Conservation (phyloP, 805 yeast species). For the Cyberlindnera maclurae region DNA sequence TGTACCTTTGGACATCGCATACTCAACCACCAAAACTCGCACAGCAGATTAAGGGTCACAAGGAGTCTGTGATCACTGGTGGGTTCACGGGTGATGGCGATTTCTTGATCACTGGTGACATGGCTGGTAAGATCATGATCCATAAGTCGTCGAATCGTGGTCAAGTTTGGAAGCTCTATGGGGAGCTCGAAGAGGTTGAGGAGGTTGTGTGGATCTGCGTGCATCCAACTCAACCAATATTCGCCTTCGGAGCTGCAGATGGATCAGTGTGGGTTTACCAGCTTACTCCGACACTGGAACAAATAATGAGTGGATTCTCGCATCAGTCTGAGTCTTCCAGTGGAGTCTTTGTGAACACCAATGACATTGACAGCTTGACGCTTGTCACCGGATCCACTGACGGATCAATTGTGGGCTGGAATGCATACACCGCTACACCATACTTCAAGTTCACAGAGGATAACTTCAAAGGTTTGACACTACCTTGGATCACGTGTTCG, state of each 20-base stretch:
- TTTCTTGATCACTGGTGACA: constrained; percentile 82
- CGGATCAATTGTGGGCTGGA: constrained; percentile 84
- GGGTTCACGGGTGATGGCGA: constrained; percentile 81
- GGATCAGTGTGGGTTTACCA: constrained; percentile 95
- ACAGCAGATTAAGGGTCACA: constrained; percentile 70
- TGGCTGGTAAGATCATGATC: constrained; percentile 81
- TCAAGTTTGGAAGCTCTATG: constrained; percentile 69
- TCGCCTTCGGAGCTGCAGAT: constrained; percentile 88
- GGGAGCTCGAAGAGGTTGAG: constrained; percentile 77
- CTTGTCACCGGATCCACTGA: constrained; percentile 79
- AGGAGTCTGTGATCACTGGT: constrained; percentile 81
- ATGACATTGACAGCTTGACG: constrained; percentile 50
- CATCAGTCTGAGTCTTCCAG: constrained; percentile 77
- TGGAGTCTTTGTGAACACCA: constrained; percentile 64
- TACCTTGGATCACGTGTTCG: constrained; percentile 84
- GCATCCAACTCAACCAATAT: constrained; percentile 73
- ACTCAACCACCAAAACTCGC: constrained; percentile 77
- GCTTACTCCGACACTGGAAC: constrained; percentile 53
- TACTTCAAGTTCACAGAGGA: constrained; percentile 58
- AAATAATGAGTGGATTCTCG: constrained; percentile 70
- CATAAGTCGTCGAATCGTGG: constrained; percentile 70
- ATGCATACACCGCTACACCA: constrained; percentile 68
- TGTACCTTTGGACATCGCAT: constrained; percentile 89
- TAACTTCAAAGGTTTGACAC: constrained; percentile 64
- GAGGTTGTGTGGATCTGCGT: constrained; percentile 79